Base-by-base conservation (phyloP, 1,284 basidiomycete genomes). In the Cryptococcus floricola region DNA sequence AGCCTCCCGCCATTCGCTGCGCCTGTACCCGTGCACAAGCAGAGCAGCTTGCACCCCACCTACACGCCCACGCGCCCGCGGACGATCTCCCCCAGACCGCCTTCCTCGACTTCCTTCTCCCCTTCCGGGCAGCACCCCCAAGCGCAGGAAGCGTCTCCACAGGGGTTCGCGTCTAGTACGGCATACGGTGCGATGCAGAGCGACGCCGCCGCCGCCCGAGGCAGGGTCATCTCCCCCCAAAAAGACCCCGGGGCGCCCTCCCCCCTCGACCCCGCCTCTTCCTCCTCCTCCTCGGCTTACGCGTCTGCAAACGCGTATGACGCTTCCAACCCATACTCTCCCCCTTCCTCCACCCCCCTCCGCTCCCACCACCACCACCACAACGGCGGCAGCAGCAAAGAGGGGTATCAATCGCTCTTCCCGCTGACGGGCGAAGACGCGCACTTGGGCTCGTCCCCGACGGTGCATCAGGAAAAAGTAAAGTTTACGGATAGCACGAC, bases 401-500 rank as follows among this genome's bases (percentile, higher is more conserved):
- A 28, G 1, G 7, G 9, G 42, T 19, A 25, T 19, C 53, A 54
- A 37, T 49, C 52, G 7, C 47, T 34, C 37, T 57, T 53, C 51
- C 56, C 53, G 0, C 42, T 60, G 28, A 58, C 55, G n/a, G 58
- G 56, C 23, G 53, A 55, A 41, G 55, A 58, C 4, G 18, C 52
- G n/a, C 42, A 56, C 38, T 38, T 49, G 9, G 55, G 50, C 5
- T 53, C 51, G 3, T 46, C 52, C 28, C 56, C 53, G 31, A 57
- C 52, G 18, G 53, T 57, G 10, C 58, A 54, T n/a, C 55, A 53
- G 14, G 49, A 52, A 9, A 60, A 55, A 45, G 57, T 54, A 3
- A 50, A 52, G 37, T 71, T 70, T 50, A 63, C 57, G 41, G 70
- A 73, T 48, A 70, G 68, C 16, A 63, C 67, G 28, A 69, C 63